phyloP scores from a whole-genome alignment of 768 basidiomycete species.

The Auriscalpium microsporum region DNA sequence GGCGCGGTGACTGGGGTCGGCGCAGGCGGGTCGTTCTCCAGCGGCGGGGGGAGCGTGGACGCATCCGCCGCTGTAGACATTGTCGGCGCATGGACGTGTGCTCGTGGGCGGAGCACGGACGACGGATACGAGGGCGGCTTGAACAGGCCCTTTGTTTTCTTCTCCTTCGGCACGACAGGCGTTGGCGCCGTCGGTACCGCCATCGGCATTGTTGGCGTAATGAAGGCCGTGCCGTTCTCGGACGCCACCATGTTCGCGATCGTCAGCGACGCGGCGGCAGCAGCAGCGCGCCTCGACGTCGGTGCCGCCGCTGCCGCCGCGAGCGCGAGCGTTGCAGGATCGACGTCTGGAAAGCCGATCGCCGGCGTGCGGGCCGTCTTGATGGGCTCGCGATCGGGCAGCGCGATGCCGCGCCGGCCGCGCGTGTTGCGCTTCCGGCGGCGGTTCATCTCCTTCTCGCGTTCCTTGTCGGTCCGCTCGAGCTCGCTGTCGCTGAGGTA shows the following conservation, averaged over 20 bases:
- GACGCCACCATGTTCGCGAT: constrained; percentile 90
- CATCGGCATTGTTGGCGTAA: constrained; percentile 37
- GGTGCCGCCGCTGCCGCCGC: constrained; percentile 60
- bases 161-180: constrained; percentile 45
- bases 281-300: constrained; percentile 73
- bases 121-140: constrained; percentile 57
- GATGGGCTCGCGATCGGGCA: constrained; percentile 90
- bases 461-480: constrained; percentile 81
- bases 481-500: constrained; percentile 85
- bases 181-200: constrained; percentile 27
- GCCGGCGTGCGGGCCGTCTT: constrained; percentile 88
- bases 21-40: constrained; percentile 52
- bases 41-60: constrained; percentile 44
- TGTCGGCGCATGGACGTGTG: constrained; percentile 50
- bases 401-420: constrained; percentile 64
- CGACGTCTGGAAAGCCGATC: constrained; percentile 74
- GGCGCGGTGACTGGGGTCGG: constrained; percentile 26
- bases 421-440: constrained; percentile 81
- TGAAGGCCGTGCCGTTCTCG: constrained; percentile 67
- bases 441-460: constrained; percentile 87
- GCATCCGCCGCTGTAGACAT: constrained; percentile 62
- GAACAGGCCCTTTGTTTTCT: constrained; percentile 64
- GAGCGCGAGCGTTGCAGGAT: constrained; percentile 59
- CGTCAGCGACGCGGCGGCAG: constrained; percentile 73
- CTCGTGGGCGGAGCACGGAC: constrained; percentile 50